These are phyloP conservation scores for Stylonectria norvegica DNA, from an alignment of 2,329 filamentous ascomycete genomes.

Conservation along the genomic window DNA sequence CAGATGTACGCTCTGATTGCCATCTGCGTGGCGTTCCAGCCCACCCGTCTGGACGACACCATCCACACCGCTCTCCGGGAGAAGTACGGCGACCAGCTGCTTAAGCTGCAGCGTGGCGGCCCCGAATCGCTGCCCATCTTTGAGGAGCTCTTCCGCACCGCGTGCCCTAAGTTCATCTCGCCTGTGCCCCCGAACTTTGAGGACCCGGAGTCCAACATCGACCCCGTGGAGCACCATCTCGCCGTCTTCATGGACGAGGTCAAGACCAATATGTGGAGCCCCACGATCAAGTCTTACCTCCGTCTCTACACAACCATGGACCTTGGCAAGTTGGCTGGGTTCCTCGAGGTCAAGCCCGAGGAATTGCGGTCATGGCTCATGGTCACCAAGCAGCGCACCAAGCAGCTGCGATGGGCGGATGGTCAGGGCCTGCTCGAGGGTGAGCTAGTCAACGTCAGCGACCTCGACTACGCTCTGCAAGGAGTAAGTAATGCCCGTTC, in stretches of 20 bases:
- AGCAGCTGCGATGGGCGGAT: conserved; percentile 90
- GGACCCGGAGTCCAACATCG: conserved; percentile 90
- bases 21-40: conserved; percentile 98
- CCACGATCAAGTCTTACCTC: conserved; percentile 96
- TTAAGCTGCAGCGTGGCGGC: conserved; percentile 92
- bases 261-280: conserved; percentile 98
- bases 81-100: conserved; percentile 98
- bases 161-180: conserved; percentile 99
- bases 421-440: conserved; percentile 87
- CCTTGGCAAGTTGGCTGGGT: conserved; percentile 93
- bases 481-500: conserved; percentile 58
- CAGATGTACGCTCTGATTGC: conserved; percentile 99
- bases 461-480: conserved; percentile 96
- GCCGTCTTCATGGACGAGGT: conserved; percentile 99
- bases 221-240: conserved; percentile 96
- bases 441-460: conserved; percentile 87
- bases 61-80: conserved; percentile 97
- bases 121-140: conserved; percentile 94
- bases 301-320: conserved; percentile 99
- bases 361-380: conserved; percentile 90
- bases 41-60: conserved; percentile 94
- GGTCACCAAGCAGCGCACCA: conserved; percentile 97
- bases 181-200: conserved; percentile 97
- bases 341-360: conserved; percentile 95
- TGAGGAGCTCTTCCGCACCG: conserved; percentile 93